Percentiles rank a stretch among this genome's conserved stretches.
These are phyloP conservation scores for Lagerstroemia speciosa DNA, from an alignment of 345 rosid species.

Conservation along the genomic window DNA sequence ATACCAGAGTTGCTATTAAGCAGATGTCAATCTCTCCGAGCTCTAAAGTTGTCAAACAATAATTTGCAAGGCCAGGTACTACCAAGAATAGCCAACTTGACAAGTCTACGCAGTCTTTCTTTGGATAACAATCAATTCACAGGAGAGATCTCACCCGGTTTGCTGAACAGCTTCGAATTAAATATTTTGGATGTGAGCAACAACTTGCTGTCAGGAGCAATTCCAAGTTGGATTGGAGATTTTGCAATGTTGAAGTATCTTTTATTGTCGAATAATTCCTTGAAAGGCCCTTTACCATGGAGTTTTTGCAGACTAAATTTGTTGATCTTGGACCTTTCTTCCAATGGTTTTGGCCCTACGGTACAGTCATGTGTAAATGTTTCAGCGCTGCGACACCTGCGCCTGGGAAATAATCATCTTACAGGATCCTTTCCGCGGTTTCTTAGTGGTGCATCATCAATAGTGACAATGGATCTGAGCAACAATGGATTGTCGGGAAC, in stretches of 20 bases:
- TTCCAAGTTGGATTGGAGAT: neutral
- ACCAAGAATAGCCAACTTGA: neutral
- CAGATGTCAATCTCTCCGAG: neutral
- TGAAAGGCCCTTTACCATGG: neutral
- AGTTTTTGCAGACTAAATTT: neutral
- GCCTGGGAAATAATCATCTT: neutral
- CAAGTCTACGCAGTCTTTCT: neutral
- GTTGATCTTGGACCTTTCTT: slow-evolving; percentile 13
- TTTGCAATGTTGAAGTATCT: neutral
- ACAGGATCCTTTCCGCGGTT: neutral
- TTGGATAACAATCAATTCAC: neutral
- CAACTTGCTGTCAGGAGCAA: neutral
- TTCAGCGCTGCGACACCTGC: neutral
- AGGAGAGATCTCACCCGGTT: neutral
- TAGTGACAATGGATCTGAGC: no score
- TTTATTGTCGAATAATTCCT: neutral
- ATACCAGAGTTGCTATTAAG: neutral
- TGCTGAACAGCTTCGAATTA: neutral
- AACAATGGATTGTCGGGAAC: slow-evolving; percentile 7
- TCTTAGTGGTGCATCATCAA: no score
- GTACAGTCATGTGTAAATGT: neutral
- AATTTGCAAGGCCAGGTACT: neutral
- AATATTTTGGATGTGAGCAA: neutral
- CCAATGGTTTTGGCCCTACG: neutral
- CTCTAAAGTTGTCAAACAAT: slow-evolving; percentile 4